Base-by-base conservation (phyloP, 139 green algal species). In the Chlamydomonas asymmetrica region DNA sequence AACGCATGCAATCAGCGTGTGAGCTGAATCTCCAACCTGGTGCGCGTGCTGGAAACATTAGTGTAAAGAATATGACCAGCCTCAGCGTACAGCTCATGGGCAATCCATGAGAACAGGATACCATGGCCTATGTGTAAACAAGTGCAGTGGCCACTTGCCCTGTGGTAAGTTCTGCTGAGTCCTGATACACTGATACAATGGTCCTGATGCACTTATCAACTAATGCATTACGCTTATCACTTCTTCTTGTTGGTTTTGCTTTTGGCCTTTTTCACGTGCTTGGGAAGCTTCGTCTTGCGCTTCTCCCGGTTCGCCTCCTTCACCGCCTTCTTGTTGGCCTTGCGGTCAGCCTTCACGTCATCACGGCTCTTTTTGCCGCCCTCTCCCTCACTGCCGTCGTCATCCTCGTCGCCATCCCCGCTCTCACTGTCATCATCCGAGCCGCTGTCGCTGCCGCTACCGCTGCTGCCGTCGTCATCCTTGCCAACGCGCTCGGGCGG, bases 211-310 rank as follows among this genome's bases (percentile, higher is more conserved):
- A n/a, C n/a, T n/a, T n/a, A n/a, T n/a, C n/a, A n/a, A n/a, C n/a
- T 27, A 8, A n/a, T 8, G 34, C 56, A 63, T 23, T 27, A 63
- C 23, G 23, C 37, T 80, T 59, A 65, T 68, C 35, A 80, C 80
- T 87, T 79, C 79, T 92, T 92, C 49, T 90, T 87, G 39, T 90
- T 86, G 5, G 68, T 63, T 31, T 86, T 86, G 13, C 83, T 83
- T 2, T 86, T 80, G 23, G 82, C 82, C 83, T 98, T 98, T 78
- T 99, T 99, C 23, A 95, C 78, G 29, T 98, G 87, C 80, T 99
- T 99, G 13, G 93, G 92, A 32, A 93, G 79, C 78, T 99, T 99
- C 22, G 43, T 83, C 75, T 98, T 97, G 3, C 96, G 85, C 71
- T 88, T 85, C 79, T 98, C 96, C 0, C 89, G 73, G 66, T 94